Conservation (phyloP, 176 grass and related monocot genomes). For the Musa acuminata region DNA sequence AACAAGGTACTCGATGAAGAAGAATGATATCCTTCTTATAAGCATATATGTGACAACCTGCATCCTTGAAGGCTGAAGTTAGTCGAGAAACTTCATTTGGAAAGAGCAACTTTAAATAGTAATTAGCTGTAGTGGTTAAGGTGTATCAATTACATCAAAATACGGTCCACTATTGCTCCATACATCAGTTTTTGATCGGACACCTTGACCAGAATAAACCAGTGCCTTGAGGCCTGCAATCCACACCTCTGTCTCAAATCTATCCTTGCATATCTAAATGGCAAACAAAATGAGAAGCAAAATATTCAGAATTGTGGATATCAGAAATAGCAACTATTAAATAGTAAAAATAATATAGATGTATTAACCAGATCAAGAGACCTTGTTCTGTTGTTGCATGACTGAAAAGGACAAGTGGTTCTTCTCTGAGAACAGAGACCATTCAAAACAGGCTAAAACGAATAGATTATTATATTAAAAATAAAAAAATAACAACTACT, state of each 20-base stretch:
- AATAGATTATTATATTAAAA: background rate
- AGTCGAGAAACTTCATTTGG: conserved; percentile 5
- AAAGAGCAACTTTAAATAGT: conserved; percentile 14
- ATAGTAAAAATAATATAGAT: background rate
- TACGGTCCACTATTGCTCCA: conserved; percentile 18
- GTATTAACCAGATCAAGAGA: conserved; percentile 17
- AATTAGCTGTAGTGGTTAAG: background rate
- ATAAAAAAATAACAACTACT: background rate
- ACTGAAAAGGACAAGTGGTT: conserved; percentile 14
- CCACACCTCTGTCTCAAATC: conserved; percentile 15
- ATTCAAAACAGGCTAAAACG: conserved; percentile 6
- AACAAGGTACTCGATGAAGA: conserved; percentile 1
- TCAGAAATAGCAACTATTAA: background rate
- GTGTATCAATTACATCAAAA: conserved; percentile 15
- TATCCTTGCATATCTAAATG: conserved; percentile 22
- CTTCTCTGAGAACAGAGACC: conserved; percentile 3
- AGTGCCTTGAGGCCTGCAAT: conserved; percentile 9
- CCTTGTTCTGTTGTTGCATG: conserved; percentile 10
- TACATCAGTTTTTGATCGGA: conserved; percentile 23
- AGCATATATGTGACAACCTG: conserved; percentile 6
- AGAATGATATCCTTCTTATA: conserved; percentile 8
- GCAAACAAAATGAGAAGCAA: background rate
- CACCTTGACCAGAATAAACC: conserved; percentile 10
- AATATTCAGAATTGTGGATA: background rate
- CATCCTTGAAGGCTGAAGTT: conserved; percentile 13